A percentile compares a stretch with the other conserved stretches of the same genome.
These are phyloP conservation scores for Serendipita sp. DNA, from an alignment of 768 basidiomycete species.

Conservation along the genomic window DNA sequence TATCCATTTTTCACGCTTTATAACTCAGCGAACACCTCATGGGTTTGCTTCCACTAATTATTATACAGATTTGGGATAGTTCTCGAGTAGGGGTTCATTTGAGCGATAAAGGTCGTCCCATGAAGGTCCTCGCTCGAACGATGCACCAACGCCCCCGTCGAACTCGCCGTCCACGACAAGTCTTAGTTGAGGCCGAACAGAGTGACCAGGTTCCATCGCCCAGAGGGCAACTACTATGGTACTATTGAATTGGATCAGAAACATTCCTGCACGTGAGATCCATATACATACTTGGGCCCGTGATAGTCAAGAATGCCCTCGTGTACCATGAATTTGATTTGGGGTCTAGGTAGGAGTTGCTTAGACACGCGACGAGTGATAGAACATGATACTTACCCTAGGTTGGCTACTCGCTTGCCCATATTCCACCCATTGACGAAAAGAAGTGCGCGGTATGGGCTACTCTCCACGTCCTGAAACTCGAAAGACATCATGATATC, in stretches of 20 bases:
- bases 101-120: slow-evolving; percentile 3
- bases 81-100: no score
- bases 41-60: no score
- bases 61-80: no score
- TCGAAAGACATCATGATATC: slow-evolving; percentile 60
- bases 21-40: no score
- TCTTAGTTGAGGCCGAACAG: slow-evolving; percentile 36
- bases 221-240: slow-evolving; percentile 45
- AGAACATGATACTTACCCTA: slow-evolving; percentile 32
- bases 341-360: slow-evolving; percentile 34
- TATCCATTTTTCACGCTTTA: no score
- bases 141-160: slow-evolving; percentile 50
- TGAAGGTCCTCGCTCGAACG: slow-evolving; percentile 1
- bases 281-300: slow-evolving; percentile 44
- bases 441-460: slow-evolving; percentile 55
- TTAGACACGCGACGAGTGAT: slow-evolving; percentile 14
- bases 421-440: slow-evolving; percentile 87
- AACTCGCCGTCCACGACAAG: slow-evolving; percentile 40
- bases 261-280: slow-evolving; percentile 26
- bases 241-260: slow-evolving; percentile 15
- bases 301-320: slow-evolving; percentile 63
- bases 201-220: slow-evolving; percentile 37
- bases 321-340: slow-evolving; percentile 69
- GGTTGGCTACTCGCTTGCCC: slow-evolving; percentile 61
- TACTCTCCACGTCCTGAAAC: slow-evolving; percentile 39